Conservation (phyloP, 257 asterid genomes). For the Forsythia viridissima region DNA sequence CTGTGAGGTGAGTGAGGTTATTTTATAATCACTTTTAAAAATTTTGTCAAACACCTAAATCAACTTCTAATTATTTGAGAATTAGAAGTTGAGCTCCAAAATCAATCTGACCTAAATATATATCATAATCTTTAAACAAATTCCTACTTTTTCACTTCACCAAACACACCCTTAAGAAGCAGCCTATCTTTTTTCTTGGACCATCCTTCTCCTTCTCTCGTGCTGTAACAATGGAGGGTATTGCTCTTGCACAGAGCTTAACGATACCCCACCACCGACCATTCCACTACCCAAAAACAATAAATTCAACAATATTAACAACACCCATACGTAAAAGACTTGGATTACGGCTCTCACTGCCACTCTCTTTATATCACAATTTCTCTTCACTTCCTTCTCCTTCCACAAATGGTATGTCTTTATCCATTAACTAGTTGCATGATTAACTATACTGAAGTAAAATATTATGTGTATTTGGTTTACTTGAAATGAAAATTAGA, state of each 20-base stretch:
- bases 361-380: slow-evolving; percentile 25
- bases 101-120: too few relatives aligned
- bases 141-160: background rate
- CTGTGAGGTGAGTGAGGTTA: too few relatives aligned
- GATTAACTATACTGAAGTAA: background rate
- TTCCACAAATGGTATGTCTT: slow-evolving; percentile 21
- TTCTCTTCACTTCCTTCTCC: slow-evolving; percentile 23
- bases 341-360: slow-evolving; percentile 16
- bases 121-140: background rate
- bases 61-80: too few relatives aligned
- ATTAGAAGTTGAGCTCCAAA: too few relatives aligned
- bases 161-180: slow-evolving; percentile 1
- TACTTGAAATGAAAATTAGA: background rate
- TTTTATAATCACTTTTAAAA: too few relatives aligned
- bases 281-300: slow-evolving; percentile 22
- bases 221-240: slow-evolving; percentile 46
- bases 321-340: slow-evolving; percentile 5
- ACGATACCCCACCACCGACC: slow-evolving; percentile 23
- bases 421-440: background rate
- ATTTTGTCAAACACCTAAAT: too few relatives aligned
- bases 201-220: background rate
- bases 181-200: slow-evolving; percentile 24
- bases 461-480: background rate
- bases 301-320: slow-evolving; percentile 16
- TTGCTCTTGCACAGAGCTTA: slow-evolving; percentile 33